Evolutionary conservation across 2,329 filamentous ascomycete species (phyloP), one percentile per base, ranked within the genome.

Genomic region (Bipolaris zeicola): DNA sequence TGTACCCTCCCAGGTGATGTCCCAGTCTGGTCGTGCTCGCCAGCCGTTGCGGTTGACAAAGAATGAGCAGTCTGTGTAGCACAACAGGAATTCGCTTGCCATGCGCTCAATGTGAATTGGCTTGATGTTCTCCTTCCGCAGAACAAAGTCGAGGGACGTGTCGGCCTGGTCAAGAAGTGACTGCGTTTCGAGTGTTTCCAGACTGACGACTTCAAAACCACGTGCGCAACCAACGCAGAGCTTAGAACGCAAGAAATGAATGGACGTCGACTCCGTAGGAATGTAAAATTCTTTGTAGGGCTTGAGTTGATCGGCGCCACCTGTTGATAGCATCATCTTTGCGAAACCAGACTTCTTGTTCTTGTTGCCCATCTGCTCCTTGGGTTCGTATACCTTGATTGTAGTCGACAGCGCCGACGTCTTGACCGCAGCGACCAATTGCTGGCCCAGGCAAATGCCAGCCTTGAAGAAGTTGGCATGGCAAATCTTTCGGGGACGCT

Each of bases 381-480:
- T 96, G 1, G 95, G 95, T 78, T 99, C 94, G 77, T 92, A 98
- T n/a, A 98, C 95, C 79, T 98, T 98, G 81, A 99, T 96, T 1
- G 94, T 98, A 13, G 92, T 96, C 50, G 92, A 96, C 31, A 98
- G 81, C 3, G 93, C 91, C 16, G 90, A 94, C 38, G 92, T 96
- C 81, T 96, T 98, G 70, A 98, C 95, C 66, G 92, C 96, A 78
- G 94, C 98, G 28, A 99, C 95, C 51, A 99, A 83, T 73, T 98
- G 95, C 60, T 95, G 87, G 33, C 95, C 93, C 57, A 97, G 84
- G 73, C 95, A 98, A 69, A 97, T 96, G 37, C 95, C 95, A 16
- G 92, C 90, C 79, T 96, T 96, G 87, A 99, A 99, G 81, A 98
- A 99, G 77, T 94, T 97, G 77, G 94, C 96, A 78, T 97, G 93